Evolutionary conservation across 1,139 yeast species (phyloP).

Genomic region (Hansenula anomala): DNA sequence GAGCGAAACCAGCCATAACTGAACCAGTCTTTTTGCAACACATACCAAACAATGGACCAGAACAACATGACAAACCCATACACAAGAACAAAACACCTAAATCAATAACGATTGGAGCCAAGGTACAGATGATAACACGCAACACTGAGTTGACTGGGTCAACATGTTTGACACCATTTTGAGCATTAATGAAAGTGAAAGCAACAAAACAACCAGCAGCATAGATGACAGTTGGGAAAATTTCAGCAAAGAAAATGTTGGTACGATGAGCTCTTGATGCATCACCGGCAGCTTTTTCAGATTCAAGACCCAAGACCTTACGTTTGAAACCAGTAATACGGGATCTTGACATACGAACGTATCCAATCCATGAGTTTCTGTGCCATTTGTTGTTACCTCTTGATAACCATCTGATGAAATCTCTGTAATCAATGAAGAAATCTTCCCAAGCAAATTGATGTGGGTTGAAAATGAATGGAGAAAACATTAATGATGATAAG

Average conservation of each 20-base stretch:
- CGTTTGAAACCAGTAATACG: slow-evolving; percentile 98
- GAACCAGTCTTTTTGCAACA: slow-evolving; percentile 99
- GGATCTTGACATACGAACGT: slow-evolving; percentile 91
- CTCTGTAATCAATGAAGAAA: slow-evolving; percentile 97
- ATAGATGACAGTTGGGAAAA: slow-evolving; percentile 76
- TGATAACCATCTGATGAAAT: slow-evolving; percentile 95
- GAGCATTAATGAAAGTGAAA: slow-evolving; percentile 90
- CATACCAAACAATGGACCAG: slow-evolving; percentile 90
- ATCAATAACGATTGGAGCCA: slow-evolving; percentile 89
- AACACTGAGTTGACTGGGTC: slow-evolving; percentile 70
- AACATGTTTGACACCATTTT: slow-evolving; percentile 78
- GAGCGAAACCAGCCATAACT: slow-evolving; percentile 95
- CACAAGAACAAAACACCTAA: slow-evolving; percentile 78
- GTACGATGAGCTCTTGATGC: slow-evolving; percentile 91
- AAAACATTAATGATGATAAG: slow-evolving; percentile 79
- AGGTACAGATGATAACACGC: slow-evolving; percentile 82
- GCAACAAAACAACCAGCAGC: slow-evolving; percentile 92
- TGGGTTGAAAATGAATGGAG: slow-evolving; percentile 96
- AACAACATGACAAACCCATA: slow-evolving; percentile 86
- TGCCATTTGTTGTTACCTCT: slow-evolving; percentile 99
- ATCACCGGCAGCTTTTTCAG: slow-evolving; percentile 95
- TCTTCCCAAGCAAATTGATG: slow-evolving; percentile 99
- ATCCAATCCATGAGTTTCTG: slow-evolving; percentile 99
- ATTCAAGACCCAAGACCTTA: slow-evolving; percentile 77
- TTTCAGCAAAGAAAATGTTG: slow-evolving; percentile 81